Evolutionary conservation across 2,329 filamentous ascomycete species (phyloP), one percentile per base, ranked within the genome.

Genomic region (Phialophora expanda): DNA sequence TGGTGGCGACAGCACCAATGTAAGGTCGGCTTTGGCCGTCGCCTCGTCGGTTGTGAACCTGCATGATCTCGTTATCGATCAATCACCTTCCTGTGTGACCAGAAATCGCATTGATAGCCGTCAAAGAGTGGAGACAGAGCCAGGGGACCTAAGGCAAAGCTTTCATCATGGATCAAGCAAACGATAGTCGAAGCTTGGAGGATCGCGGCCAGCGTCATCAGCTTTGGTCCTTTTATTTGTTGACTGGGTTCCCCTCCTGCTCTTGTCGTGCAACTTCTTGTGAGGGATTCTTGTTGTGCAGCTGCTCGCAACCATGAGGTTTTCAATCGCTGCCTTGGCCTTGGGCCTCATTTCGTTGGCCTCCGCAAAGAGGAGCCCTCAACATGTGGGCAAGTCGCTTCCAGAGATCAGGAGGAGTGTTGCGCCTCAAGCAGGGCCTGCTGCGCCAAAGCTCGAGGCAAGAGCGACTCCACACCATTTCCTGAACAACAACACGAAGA

Each of bases 351-450:
- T 67, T 57, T 64, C 66, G 24, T 53, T 66, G 51, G 53, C 55
- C 56, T 66, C 66, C 20, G 64, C 69, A 22, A 60, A 62, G 12
- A 64, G 71, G 62, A 70, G 67, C 41, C 34, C 58, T 30, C 66
- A 67, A 60, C 71, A 72, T 69, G 69, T 72, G 28, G 71, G 71
- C 46, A 70, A 69, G 63, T 66, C 64, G 32, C 59, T 68, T 24
- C 69, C 66, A 53, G 60, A 70, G 41, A 22, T 65, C 32, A 64
- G 65, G 62, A 66, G 64, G 51, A 56, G 44, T 24, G 34, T 64
- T 3, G 56, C 69, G 8, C 60, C 64, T 46, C 56, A 56, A 41
- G 50, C 61, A 28, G 28, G 44, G 56, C 55, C 56, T 26, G 62
- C 56, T n/a, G 30, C 34, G 22, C 44, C 61, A 17, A 59, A 66